These are phyloP conservation scores for Podaxis rugospora DNA, from an alignment of 768 basidiomycete species.

Conservation along the genomic window DNA sequence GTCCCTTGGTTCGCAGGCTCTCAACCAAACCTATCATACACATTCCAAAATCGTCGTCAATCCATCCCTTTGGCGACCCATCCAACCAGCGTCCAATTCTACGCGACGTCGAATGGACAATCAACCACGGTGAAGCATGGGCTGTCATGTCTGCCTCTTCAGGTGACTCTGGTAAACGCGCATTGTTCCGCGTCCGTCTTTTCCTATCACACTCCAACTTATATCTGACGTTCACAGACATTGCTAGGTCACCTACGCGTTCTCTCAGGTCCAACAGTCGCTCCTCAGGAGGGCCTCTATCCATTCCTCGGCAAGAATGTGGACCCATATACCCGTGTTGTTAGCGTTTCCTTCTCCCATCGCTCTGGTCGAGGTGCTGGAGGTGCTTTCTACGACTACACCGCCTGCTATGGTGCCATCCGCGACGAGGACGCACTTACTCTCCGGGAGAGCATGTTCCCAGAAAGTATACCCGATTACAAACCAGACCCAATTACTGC, in stretches of 20 bases:
- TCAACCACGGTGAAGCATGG: conserved; percentile 66
- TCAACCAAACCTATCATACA: conserved; percentile 24
- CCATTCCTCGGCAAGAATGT: conserved; percentile 46
- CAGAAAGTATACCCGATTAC: conserved; percentile 33
- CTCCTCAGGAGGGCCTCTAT: conserved; percentile 66
- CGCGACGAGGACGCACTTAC: conserved; percentile 81
- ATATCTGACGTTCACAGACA: conserved; percentile 34
- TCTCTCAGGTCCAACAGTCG: conserved; percentile 44
- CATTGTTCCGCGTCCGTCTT: conserved; percentile 57
- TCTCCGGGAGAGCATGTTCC: conserved; percentile 65
- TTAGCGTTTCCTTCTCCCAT: conserved; percentile 66
- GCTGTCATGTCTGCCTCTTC: conserved; percentile 65
- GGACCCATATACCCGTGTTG: conserved; percentile 48
- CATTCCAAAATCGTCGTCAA: conserved; percentile 41
- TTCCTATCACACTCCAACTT: background rate
- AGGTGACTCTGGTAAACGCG: conserved; percentile 41
- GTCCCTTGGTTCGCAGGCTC: background rate
- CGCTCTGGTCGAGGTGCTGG: conserved; percentile 44
- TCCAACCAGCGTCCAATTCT: conserved; percentile 40
- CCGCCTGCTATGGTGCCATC: conserved; percentile 86
- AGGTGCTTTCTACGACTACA: conserved; percentile 87
- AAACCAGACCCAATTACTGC: conserved; percentile 13
- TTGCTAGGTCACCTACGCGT: conserved; percentile 71
- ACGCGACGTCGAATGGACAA: conserved; percentile 51
- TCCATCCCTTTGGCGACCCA: conserved; percentile 58